Conservation (phyloP, 495 filamentous ascomycete species). For the Aspergillus carlsbadensis region DNA sequence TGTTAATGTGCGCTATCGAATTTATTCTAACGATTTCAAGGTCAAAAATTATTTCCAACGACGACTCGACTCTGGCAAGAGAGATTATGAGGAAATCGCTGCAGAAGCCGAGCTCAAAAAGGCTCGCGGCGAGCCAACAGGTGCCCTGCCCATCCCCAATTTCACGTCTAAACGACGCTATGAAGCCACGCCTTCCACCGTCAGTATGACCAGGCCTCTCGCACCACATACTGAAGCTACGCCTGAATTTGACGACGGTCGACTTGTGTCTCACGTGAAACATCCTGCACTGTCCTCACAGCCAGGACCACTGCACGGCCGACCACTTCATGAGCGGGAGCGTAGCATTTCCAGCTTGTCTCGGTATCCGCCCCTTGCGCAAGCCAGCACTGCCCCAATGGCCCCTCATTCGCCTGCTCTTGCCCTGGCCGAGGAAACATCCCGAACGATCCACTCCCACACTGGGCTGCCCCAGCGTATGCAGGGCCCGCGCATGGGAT, state of each 20-base stretch:
- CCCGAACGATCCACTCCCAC: slow-evolving; percentile 32
- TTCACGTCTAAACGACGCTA: slow-evolving; percentile 60
- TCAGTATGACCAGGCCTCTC: slow-evolving; percentile 57
- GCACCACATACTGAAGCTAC: slow-evolving; percentile 56
- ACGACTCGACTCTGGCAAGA: slow-evolving; percentile 66
- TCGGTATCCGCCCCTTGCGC: slow-evolving; percentile 44
- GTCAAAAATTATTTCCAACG: slow-evolving; percentile 91
- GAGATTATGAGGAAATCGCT: slow-evolving; percentile 68
- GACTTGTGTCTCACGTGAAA: slow-evolving; percentile 45
- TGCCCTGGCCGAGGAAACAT: slow-evolving; percentile 32
- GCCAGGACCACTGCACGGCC: slow-evolving; percentile 31
- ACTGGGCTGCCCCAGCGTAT: slow-evolving; percentile 26
- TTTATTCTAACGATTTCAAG: slow-evolving; percentile 42
- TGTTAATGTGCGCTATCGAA: no score
- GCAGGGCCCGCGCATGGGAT: slow-evolving; percentile 43
- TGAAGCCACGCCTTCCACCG: slow-evolving; percentile 54
- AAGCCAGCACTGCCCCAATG: slow-evolving; percentile 40
- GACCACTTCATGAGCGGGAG: slow-evolving; percentile 36
- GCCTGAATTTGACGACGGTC: slow-evolving; percentile 53
- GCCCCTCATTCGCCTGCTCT: slow-evolving; percentile 18
- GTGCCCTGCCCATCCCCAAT: slow-evolving; percentile 61
- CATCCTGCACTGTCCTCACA: slow-evolving; percentile 34
- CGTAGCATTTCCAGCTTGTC: slow-evolving; percentile 29
- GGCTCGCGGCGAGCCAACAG: slow-evolving; percentile 64
- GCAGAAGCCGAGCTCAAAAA: slow-evolving; percentile 69